These are phyloP conservation scores for Pythium biforme DNA, from an alignment of 352 stramenopile genomes.

Conservation along the genomic window DNA sequence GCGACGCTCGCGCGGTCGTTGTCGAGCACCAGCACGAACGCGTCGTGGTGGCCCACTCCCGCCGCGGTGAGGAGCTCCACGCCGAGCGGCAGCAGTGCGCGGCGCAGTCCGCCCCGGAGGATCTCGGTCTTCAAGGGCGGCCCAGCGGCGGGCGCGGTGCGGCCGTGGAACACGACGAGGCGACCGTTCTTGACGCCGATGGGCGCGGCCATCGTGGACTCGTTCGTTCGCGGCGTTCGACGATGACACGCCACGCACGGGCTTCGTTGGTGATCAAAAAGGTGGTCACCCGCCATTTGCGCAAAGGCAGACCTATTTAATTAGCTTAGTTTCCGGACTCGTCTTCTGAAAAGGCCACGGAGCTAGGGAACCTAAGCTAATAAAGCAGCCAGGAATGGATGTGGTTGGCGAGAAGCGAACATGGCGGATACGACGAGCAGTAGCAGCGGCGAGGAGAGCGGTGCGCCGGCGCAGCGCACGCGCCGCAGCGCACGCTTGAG, in stretches of 20 bases:
- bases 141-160: constrained; percentile 6
- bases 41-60: constrained; percentile 33
- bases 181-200: constrained; percentile 66
- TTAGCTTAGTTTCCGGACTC: too few relatives aligned
- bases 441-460: constrained; percentile 19
- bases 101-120: constrained; percentile 42
- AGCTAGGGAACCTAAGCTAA: constrained; percentile 8
- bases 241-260: not conserved
- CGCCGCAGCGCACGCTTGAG: constrained; percentile 2
- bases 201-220: constrained; percentile 22
- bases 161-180: constrained; percentile 46
- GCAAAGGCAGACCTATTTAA: too few relatives aligned
- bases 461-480: not conserved
- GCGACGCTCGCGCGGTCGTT: constrained; percentile 73
- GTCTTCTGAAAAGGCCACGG: too few relatives aligned
- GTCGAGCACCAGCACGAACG: constrained; percentile 73
- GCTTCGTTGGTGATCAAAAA: too few relatives aligned
- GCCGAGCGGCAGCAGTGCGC: constrained; percentile 48
- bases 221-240: not conserved
- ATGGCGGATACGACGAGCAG: constrained; percentile 16
- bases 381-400: not conserved
- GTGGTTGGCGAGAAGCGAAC: not conserved
- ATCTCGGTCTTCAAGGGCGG: constrained; percentile 20
- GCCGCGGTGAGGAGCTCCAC: constrained; percentile 36
- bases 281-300: too few relatives aligned